Base-by-base conservation (phyloP, 257 asterid species). In the Solanum habrochaites region DNA sequence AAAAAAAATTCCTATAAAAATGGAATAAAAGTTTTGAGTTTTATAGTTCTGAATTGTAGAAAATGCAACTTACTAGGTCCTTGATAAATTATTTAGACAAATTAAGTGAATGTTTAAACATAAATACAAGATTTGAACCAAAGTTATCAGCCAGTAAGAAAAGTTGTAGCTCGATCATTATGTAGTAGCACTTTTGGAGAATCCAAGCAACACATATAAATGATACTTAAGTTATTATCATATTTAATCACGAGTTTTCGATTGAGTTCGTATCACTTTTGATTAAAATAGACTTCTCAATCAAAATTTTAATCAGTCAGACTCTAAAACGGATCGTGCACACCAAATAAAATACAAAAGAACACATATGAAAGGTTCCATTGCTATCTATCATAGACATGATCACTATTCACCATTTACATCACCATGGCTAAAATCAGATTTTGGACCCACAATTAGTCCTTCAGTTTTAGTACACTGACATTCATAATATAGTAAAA, bases 401-500 rank as follows among this genome's bases (percentile, higher is more conserved):
- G 56, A 73, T 81, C 85, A 81, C 35, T 81, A 81, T 81, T 81
- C 70, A 49, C 85, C 45, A 81, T 49, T 52, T 81, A 81, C 29
- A 49, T 32, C 85, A 81, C 31, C 69, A 49, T 81, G 16, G 69
- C 85, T 29, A 31, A 81, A 81, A 29, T 27, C 85, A 81, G 85
- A 49, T 49, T 27, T 45, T 49, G 85, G 85, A 81, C 85, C 85
- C 45, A 81, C 31, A 16, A 47, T 81, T 81, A 60, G 85, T 49
- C 85, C 85, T 49, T 49, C 11, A 29, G 1, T 49, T 81, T n/a
- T 81, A 18, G 69, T 81, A 49, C 85, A 52, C 45, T 81, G 85
- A 81, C 85, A 81, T 20, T 18, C 21, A 81, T 81, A 75, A 42
- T 42, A 81, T 31, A 31, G 21, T 20, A 31, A 81, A 80, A 56